These are phyloP conservation scores for Trametes cubensis DNA, from an alignment of 768 basidiomycete genomes.

Conservation along the genomic window DNA sequence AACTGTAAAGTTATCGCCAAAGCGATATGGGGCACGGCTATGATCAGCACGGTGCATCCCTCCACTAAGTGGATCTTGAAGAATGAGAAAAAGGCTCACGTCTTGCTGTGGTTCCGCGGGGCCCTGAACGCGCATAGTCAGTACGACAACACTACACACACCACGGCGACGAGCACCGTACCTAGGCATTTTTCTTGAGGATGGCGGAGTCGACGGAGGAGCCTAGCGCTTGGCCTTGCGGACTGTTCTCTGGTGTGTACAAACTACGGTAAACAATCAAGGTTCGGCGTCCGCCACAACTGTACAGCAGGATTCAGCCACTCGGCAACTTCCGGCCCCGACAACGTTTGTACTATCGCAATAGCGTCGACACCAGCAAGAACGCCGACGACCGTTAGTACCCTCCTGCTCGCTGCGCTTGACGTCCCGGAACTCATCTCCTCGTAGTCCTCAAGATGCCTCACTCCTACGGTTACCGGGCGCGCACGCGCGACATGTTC, in stretches of 20 bases:
- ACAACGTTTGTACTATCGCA: constrained; percentile 23
- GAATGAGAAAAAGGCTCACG: constrained; percentile 64
- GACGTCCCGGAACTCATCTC: constrained; percentile 18
- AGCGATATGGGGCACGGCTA: constrained; percentile 63
- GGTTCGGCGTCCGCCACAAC: constrained; percentile 50
- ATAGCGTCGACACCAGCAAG: constrained; percentile 46
- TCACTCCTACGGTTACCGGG: constrained; percentile 99
- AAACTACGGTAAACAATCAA: constrained; percentile 43
- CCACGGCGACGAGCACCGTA: constrained; percentile 44
- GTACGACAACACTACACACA: constrained; percentile 26
- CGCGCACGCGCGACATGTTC: constrained; percentile 99
- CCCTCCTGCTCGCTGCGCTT: constrained; percentile 22
- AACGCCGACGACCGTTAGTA: constrained; percentile 54
- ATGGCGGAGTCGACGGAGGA: constrained; percentile 38
- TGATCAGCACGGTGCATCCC: constrained; percentile 65
- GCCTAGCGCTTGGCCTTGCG: constrained; percentile 29
- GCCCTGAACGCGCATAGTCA: constrained; percentile 60
- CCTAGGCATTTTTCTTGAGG: constrained; percentile 86
- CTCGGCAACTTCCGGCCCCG: constrained; percentile 57
- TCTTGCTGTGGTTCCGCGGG: constrained; percentile 91
- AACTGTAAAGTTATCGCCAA: constrained; percentile 61
- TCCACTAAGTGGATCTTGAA: constrained; percentile 72
- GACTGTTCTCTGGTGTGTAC: constrained; percentile 27
- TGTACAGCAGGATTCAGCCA: constrained; percentile 70
- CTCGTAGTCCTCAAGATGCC: constrained; percentile 81